phyloP scores from a whole-genome alignment of 768 basidiomycete genomes.

The Lactifluus hygrophoroides region DNA sequence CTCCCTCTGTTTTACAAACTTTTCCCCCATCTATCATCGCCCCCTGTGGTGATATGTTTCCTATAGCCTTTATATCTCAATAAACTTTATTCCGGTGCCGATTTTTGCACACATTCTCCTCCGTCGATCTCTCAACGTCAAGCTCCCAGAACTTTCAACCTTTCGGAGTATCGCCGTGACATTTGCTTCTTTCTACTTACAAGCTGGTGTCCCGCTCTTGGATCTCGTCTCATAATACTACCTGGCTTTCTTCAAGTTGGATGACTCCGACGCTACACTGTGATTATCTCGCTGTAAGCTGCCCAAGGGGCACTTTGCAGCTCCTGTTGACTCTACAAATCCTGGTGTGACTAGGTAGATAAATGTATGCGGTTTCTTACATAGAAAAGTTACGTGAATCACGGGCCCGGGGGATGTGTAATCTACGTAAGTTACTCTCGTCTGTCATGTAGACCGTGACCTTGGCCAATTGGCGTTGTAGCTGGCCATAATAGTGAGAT shows the following conservation, averaged over 20 bases:
- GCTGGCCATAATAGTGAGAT: too few relatives aligned
- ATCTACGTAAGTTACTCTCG: background rate
- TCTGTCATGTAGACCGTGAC: background rate
- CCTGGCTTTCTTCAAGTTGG: background rate
- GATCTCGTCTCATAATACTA: background rate
- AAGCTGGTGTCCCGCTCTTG: background rate
- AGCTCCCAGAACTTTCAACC: background rate
- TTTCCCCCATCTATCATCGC: too few relatives aligned
- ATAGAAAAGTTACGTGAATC: too few relatives aligned
- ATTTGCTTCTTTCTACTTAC: background rate
- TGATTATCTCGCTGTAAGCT: background rate
- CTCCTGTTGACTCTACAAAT: background rate
- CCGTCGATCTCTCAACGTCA: too few relatives aligned
- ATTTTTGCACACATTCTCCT: background rate
- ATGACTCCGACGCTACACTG: background rate
- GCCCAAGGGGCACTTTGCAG: background rate
- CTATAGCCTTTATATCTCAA: background rate
- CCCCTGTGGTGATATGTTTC: background rate
- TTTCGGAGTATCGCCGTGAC: background rate
- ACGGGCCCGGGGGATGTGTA: background rate
- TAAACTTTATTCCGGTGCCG: background rate
- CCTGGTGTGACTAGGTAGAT: background rate
- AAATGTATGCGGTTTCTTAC: background rate
- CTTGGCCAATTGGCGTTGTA: too few relatives aligned
- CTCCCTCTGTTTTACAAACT: background rate